phyloP scores from a whole-genome alignment of 164 flowering plant species.

The Nymphaea colorata region DNA sequence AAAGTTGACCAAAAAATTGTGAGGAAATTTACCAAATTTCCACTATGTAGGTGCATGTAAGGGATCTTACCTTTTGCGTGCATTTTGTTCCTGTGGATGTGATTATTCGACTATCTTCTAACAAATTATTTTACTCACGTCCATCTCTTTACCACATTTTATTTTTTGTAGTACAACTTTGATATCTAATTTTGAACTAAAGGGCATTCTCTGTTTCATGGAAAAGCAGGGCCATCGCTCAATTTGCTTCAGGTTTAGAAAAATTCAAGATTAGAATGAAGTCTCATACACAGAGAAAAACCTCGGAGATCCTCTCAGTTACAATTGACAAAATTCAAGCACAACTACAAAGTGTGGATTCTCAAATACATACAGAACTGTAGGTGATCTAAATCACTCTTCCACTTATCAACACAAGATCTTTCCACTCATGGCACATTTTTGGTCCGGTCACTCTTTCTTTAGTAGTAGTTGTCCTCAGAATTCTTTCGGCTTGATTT shows the following conservation, averaged over 20 bases:
- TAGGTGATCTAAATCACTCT: constrained; percentile 19
- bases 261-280: constrained; percentile 46
- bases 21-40: too few species aligned
- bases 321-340: constrained; percentile 34
- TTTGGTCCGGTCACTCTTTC: background rate
- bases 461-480: too few species aligned
- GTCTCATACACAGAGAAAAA: constrained; percentile 37
- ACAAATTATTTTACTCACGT: too few species aligned
- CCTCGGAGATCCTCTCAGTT: constrained; percentile 56
- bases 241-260: constrained; percentile 47
- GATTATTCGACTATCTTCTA: too few species aligned
- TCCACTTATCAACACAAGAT: background rate
- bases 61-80: too few species aligned
- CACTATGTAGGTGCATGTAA: too few species aligned
- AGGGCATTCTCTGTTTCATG: constrained; percentile 1
- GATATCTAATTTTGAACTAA: background rate
- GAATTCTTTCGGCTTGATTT: too few species aligned
- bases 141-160: too few species aligned
- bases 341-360: constrained; percentile 45
- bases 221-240: constrained; percentile 40
- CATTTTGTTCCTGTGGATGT: too few species aligned
- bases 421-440: background rate
- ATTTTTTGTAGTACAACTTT: too few species aligned
- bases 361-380: constrained; percentile 59
- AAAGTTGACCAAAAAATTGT: too few species aligned